A percentile compares a stretch with the other conserved stretches of the same genome.
These are phyloP conservation scores for Penicillium brevicompactum DNA, from an alignment of 2,329 filamentous ascomycete genomes.

Conservation along the genomic window DNA sequence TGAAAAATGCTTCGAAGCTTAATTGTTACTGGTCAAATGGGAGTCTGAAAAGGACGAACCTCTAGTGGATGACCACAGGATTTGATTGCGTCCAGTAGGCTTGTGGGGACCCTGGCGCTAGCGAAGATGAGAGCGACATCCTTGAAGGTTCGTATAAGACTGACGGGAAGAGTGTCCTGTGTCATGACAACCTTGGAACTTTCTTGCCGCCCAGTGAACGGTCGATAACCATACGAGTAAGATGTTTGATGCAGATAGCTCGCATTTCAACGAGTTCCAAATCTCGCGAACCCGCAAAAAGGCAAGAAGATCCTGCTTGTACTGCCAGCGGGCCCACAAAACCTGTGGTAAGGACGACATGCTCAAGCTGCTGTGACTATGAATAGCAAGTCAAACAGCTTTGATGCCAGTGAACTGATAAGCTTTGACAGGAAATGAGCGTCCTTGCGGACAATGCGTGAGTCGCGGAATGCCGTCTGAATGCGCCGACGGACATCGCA, in stretches of 20 bases:
- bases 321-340: conserved; percentile 16
- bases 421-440: conserved; percentile 9
- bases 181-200: too few relatives aligned
- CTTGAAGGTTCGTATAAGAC: too few relatives aligned
- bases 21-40: too few relatives aligned
- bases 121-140: too few relatives aligned
- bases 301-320: conserved; percentile 12
- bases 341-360: conserved; percentile 10
- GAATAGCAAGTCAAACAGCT: not conserved
- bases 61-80: not conserved
- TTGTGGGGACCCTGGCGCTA: too few relatives aligned
- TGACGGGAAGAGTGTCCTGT: too few relatives aligned
- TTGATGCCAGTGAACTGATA: not conserved
- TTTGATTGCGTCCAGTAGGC: not conserved
- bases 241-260: not conserved
- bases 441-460: conserved; percentile 11
- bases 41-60: too few relatives aligned
- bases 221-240: too few relatives aligned
- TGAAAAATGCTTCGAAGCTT: not conserved
- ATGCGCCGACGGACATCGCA: conserved; percentile 14
- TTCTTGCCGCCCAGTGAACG: too few relatives aligned
- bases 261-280: not conserved
- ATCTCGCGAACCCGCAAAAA: conserved; percentile 1
- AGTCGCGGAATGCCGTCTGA: conserved; percentile 1
- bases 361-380: not conserved